Percentiles rank a stretch among this genome's conserved stretches.
These are phyloP conservation scores for Metschnikowia lochheadii DNA, from an alignment of 805 yeast genomes.

Conservation along the genomic window DNA sequence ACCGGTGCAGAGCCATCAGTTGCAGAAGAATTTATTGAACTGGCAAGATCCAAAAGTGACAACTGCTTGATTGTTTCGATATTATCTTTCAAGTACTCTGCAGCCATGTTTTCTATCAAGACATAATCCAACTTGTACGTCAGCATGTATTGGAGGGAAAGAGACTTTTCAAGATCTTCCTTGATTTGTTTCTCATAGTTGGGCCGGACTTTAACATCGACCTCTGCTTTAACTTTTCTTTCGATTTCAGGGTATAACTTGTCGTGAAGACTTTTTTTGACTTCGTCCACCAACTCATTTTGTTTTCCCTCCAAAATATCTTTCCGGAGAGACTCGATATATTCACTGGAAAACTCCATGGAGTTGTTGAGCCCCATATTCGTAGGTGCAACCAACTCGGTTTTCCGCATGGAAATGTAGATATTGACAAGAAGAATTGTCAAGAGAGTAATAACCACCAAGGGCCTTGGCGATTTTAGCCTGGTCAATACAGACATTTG, in stretches of 20 bases:
- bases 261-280: conserved; percentile 7
- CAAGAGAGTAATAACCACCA: neutral
- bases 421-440: neutral
- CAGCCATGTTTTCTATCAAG: conserved; percentile 7
- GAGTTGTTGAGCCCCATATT: conserved; percentile 7
- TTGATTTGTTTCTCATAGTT: conserved; percentile 1
- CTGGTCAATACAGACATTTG: neutral
- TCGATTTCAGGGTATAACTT: neutral
- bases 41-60: conserved; percentile 1
- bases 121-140: conserved; percentile 5
- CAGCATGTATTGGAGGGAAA: conserved; percentile 2
- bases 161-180: conserved; percentile 1
- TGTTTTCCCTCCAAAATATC: conserved; percentile 8
- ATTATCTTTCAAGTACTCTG: conserved; percentile 7
- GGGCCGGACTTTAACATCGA: neutral
- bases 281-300: conserved; percentile 4
- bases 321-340: conserved; percentile 5
- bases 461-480: neutral
- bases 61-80: conserved; percentile 3
- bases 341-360: conserved; percentile 8
- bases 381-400: neutral
- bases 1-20: neutral
- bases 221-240: neutral
- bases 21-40: neutral
- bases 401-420: neutral